Evolutionary conservation across 169 alveolate genomes (phyloP), one percentile per base, ranked within the genome.

Genomic region (Plasmodium knowlesi): DNA sequence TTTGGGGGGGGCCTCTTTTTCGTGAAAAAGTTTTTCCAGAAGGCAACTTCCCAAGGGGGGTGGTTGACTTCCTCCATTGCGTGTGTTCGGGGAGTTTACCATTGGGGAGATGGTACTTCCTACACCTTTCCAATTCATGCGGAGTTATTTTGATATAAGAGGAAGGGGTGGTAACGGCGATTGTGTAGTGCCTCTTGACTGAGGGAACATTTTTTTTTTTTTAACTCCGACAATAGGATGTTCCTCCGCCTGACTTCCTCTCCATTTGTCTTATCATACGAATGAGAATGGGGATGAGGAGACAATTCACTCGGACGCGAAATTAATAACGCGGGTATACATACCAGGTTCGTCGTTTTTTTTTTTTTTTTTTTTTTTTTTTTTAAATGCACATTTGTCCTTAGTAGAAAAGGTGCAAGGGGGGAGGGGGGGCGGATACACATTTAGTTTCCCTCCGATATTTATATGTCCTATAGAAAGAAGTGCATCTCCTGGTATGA

Each of bases 11-110:
- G 57, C 37, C 46, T 25, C 14, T 6, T 78, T 37, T 57, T 88
- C n/a, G 10, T 37, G 82, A 88, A 88, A 70, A 78, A 78, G 67
- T 1, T 39, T 19, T 78, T 25, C 94, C 94, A 88, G 37, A 78
- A 88, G 2, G 39, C 10, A 41, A 57, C 92, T 6, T 74, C 54
- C 83, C 57, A n/a, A n/a, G 28, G 83, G 54, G 22, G 61, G 14
- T 74, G 32, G 14, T 0, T 74, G 34, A 4, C 54, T 74, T 46
- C 37, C 43, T 74, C 54, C 28, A 34, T 74, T 1, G 53, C 12
- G 54, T 10, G n/a, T 43, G 54, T 43, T 32, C 39, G 54, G 54
- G 61, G 61, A 8, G 5, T 50, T 50, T 22, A 50, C 61, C 1
- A 14, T 50, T 50, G 22, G 19, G 61, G 25, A 14, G 61, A 16